phyloP scores from a whole-genome alignment of 2,329 filamentous ascomycete species.

The Macroventuria anomochaeta region DNA sequence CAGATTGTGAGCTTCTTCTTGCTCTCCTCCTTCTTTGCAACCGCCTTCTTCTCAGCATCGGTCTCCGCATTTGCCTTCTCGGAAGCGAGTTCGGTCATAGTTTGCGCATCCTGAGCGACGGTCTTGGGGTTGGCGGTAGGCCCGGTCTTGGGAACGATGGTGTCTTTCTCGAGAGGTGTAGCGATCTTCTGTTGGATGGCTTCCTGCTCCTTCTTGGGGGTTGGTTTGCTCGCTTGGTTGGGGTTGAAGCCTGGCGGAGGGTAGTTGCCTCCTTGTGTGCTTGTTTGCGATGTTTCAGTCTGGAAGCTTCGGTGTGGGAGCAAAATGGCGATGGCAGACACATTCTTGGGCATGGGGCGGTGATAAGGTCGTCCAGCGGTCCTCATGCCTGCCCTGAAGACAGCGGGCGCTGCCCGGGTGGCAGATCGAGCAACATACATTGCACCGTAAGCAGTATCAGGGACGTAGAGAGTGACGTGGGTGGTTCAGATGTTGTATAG shows the following conservation, averaged over 20 bases:
- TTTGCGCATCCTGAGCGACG: constrained; percentile 53
- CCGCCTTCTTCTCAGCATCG: constrained; percentile 61
- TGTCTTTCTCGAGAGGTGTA: constrained; percentile 34
- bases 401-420: constrained; percentile 54
- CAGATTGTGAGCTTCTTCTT: constrained; percentile 86
- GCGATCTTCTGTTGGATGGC: constrained; percentile 31
- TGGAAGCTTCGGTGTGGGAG: constrained; percentile 61
- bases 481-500: neutral
- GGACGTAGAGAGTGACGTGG: constrained; percentile 17
- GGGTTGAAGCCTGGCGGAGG: constrained; percentile 91
- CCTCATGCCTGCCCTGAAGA: constrained; percentile 54
- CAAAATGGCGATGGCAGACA: constrained; percentile 65
- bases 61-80: constrained; percentile 61
- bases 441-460: constrained; percentile 35
- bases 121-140: constrained; percentile 57
- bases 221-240: constrained; percentile 86
- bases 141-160: constrained; percentile 46
- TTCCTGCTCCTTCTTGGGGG: constrained; percentile 63
- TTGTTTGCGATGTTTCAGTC: constrained; percentile 63
- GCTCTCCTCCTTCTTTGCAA: constrained; percentile 68
- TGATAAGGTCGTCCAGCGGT: constrained; percentile 49
- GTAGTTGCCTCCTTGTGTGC: constrained; percentile 59
- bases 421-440: constrained; percentile 57
- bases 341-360: constrained; percentile 55
- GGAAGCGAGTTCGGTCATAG: constrained; percentile 68